Evolutionary conservation across 768 basidiomycete genomes (phyloP).

Genomic region (Amanita jacksonii): DNA sequence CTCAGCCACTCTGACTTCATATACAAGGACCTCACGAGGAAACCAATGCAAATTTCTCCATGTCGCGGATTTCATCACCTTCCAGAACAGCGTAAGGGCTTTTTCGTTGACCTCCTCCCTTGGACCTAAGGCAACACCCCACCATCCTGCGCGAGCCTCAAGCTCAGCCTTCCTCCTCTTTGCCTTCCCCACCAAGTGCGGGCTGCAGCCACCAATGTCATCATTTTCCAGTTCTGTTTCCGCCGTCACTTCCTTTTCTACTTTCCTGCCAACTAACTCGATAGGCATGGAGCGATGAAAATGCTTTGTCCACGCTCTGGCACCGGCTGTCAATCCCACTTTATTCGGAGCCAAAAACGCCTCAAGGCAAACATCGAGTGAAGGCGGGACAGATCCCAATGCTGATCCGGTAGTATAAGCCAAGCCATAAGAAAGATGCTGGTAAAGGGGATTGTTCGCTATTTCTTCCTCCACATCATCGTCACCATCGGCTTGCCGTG

Average conservation of each 20-base stretch:
- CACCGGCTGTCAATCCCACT: constrained; percentile 44
- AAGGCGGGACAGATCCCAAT: constrained; percentile 39
- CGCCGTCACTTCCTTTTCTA: constrained; percentile 10
- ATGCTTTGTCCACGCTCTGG: constrained; percentile 62
- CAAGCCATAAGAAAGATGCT: constrained; percentile 39
- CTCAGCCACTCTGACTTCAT: constrained; percentile 47
- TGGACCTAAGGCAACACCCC: constrained; percentile 48
- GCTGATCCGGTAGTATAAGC: constrained; percentile 56
- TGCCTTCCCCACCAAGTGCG: too few species aligned
- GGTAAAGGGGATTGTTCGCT: constrained; percentile 25
- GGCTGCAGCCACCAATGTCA: too few species aligned
- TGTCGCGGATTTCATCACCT: constrained; percentile 38
- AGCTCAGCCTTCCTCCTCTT: constrained; percentile 5
- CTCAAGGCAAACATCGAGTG: constrained; percentile 34
- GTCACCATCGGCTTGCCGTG: constrained; percentile 2
- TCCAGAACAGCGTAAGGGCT: constrained; percentile 42
- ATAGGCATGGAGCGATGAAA: constrained; percentile 38
- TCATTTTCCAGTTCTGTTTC: too few species aligned
- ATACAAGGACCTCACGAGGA: constrained; percentile 51
- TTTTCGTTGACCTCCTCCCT: constrained; percentile 42
- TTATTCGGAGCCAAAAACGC: constrained; percentile 44
- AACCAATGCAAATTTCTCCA: constrained; percentile 64
- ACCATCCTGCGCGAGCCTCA: constrained; percentile 36
- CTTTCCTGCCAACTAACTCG: not conserved
- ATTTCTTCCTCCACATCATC: constrained; percentile 1